phyloP scores from a whole-genome alignment of 768 basidiomycete species.

The Trametes cubensis region DNA sequence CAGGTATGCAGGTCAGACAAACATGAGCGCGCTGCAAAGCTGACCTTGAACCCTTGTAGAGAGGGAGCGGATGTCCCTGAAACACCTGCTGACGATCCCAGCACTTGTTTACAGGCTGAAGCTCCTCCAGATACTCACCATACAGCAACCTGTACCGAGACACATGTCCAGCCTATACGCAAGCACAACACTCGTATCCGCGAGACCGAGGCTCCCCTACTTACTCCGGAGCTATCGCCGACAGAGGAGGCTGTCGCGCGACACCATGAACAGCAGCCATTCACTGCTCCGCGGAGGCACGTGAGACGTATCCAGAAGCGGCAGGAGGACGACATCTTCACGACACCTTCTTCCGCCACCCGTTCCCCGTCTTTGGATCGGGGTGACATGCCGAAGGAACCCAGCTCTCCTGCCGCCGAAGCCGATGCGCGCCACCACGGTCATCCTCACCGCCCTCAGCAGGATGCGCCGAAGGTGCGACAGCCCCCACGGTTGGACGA shows the following conservation, averaged over 20 bases:
- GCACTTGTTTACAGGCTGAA: too few relatives aligned
- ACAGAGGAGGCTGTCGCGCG: slow-evolving; percentile 10
- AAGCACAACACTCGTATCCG: slow-evolving; percentile 3
- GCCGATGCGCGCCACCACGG: slow-evolving; percentile 10
- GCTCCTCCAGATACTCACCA: background rate
- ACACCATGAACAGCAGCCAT: background rate
- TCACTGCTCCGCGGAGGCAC: slow-evolving; percentile 10
- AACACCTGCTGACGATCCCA: too few relatives aligned
- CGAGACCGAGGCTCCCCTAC: background rate
- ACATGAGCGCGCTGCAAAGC: background rate
- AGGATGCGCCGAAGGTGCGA: background rate
- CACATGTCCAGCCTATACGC: background rate
- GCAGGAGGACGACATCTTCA: slow-evolving; percentile 17
- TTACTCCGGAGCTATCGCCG: slow-evolving; percentile 16
- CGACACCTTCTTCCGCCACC: slow-evolving; percentile 4
- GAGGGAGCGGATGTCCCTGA: too few relatives aligned
- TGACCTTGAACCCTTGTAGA: too few relatives aligned
- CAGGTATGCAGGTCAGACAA: background rate
- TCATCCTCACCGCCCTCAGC: background rate
- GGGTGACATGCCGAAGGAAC: background rate
- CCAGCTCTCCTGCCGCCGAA: slow-evolving; percentile 12
- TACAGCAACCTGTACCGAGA: background rate
- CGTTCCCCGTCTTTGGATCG: background rate
- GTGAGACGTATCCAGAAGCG: slow-evolving; percentile 6
- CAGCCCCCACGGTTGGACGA: slow-evolving; percentile 29